A percentile compares a stretch with the other conserved stretches of the same genome.
These are phyloP conservation scores for Scleromitrula shiraiana DNA, from an alignment of 2,329 filamentous ascomycete species.

Conservation along the genomic window DNA sequence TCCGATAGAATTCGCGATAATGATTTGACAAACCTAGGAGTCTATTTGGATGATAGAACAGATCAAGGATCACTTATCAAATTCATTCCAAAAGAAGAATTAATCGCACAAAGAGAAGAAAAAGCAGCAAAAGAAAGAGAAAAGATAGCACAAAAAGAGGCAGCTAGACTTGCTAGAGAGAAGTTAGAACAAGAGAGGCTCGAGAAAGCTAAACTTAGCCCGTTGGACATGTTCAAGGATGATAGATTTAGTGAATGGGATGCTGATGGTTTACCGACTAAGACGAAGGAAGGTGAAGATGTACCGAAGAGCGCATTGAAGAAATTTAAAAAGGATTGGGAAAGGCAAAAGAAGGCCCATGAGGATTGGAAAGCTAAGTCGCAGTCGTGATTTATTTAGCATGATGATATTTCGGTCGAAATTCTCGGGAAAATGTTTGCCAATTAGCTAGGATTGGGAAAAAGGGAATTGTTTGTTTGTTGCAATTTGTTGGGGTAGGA, in stretches of 20 bases:
- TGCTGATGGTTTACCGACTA: constrained; percentile 69
- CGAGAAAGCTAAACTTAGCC: constrained; percentile 49
- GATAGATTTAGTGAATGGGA: constrained; percentile 70
- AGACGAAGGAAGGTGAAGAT: constrained; percentile 69
- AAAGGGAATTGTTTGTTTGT: background rate
- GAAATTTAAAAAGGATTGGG: constrained; percentile 83
- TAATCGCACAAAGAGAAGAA: constrained; percentile 51
- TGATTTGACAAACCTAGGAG: constrained; percentile 71
- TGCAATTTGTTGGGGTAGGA: no score
- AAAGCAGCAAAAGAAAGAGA: constrained; percentile 55
- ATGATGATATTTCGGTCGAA: background rate
- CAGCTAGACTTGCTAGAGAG: constrained; percentile 31
- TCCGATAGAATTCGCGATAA: constrained; percentile 76
- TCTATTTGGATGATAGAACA: constrained; percentile 75
- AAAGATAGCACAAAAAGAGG: constrained; percentile 41
- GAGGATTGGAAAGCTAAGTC: constrained; percentile 44
- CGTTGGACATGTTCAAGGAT: constrained; percentile 50
- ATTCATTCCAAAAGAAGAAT: constrained; percentile 48
- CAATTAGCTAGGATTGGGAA: background rate
- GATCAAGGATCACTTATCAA: constrained; percentile 65
- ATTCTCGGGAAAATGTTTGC: no score
- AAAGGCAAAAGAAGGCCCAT: constrained; percentile 79
- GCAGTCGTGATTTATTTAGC: background rate
- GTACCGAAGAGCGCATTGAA: constrained; percentile 73
- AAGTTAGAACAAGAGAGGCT: constrained; percentile 40